phyloP scores from a whole-genome alignment of 768 basidiomycete species.

The Sarcomyxa edulis region DNA sequence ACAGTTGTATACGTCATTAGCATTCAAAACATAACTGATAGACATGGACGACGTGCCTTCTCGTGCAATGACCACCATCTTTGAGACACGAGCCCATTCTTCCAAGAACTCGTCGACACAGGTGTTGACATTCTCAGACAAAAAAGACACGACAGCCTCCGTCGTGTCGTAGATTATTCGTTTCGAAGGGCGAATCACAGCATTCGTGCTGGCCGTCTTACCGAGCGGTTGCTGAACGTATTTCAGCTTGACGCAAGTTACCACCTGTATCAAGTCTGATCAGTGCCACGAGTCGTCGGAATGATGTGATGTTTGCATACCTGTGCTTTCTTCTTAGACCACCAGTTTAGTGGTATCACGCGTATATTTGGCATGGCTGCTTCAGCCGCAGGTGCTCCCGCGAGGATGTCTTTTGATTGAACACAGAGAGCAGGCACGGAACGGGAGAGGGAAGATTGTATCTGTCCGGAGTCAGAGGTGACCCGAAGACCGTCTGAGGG shows the following conservation, averaged over 20 bases:
- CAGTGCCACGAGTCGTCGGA: constrained; percentile 1
- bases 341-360: constrained; percentile 88
- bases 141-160: constrained; percentile 84
- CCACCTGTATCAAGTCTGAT: constrained; percentile 41
- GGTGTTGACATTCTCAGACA: constrained; percentile 80
- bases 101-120: constrained; percentile 89
- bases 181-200: constrained; percentile 78
- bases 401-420: constrained; percentile 73
- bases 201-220: constrained; percentile 53
- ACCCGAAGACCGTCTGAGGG: constrained; percentile 39
- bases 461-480: constrained; percentile 43
- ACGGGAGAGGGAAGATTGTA: constrained; percentile 69
- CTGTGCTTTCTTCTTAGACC: constrained; percentile 75
- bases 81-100: constrained; percentile 90
- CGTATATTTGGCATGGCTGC: constrained; percentile 92
- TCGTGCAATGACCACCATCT: constrained; percentile 90
- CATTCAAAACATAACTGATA: too few species aligned
- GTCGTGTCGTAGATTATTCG: constrained; percentile 86
- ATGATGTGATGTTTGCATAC: constrained; percentile 17
- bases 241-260: constrained; percentile 87
- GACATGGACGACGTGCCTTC: constrained; percentile 45
- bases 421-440: constrained; percentile 84
- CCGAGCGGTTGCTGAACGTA: constrained; percentile 86
- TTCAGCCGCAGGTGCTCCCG: constrained; percentile 81
- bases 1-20: too few species aligned